Evolutionary conservation across 148 eudicot genomes (phyloP).

Genomic region (Camellia granthamiana): DNA sequence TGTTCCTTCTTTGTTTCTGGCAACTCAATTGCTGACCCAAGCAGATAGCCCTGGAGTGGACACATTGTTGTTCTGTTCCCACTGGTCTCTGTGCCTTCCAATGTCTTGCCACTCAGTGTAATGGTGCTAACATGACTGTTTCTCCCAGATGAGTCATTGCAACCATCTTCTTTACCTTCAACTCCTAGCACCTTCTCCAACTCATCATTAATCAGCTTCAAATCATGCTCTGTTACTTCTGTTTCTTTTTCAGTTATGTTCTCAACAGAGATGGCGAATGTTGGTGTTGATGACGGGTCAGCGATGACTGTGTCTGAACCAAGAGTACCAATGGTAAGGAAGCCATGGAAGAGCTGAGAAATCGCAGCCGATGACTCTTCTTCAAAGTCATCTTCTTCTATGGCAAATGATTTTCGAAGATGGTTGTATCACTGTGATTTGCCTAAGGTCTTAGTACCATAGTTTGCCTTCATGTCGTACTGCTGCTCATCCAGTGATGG

Average conservation of each 20-base stretch:
- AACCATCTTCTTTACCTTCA: constrained; percentile 54
- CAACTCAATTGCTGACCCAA: constrained; percentile 64
- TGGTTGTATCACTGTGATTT: constrained; percentile 49
- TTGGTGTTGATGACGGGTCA: constrained; percentile 69
- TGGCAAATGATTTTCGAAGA: constrained; percentile 50
- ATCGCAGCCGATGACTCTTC: constrained; percentile 43
- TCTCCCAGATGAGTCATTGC: constrained; percentile 64
- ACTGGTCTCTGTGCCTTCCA: constrained; percentile 45
- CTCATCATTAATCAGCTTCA: constrained; percentile 80
- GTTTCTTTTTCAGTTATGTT: constrained; percentile 57
- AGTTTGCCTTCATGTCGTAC: constrained; percentile 43
- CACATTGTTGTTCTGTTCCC: constrained; percentile 40
- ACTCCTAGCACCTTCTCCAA: constrained; percentile 67
- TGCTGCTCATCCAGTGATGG: constrained; percentile 48
- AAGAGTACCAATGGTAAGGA: constrained; percentile 86
- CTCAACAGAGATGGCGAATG: constrained; percentile 61
- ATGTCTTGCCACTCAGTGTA: constrained; percentile 59
- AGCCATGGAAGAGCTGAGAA: constrained; percentile 75
- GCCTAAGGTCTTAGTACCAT: constrained; percentile 39
- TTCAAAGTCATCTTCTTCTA: constrained; percentile 47
- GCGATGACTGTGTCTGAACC: constrained; percentile 46
- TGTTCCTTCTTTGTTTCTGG: constrained; percentile 67
- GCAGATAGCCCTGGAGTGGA: constrained; percentile 75
- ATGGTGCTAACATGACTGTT: constrained; percentile 75
- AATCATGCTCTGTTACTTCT: constrained; percentile 62